phyloP scores from a whole-genome alignment of 345 rosid species.

The Rhizophora mangle region DNA sequence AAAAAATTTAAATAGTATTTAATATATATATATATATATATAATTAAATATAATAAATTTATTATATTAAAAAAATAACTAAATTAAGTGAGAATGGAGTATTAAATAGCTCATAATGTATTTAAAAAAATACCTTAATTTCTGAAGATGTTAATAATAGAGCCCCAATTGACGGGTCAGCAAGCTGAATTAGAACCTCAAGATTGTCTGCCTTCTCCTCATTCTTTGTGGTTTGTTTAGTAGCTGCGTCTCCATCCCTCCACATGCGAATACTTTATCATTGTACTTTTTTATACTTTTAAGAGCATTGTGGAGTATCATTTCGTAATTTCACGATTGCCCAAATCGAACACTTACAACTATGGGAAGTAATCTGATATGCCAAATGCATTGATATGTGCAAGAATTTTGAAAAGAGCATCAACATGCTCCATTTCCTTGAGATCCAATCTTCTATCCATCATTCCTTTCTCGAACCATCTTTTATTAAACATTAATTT shows the following conservation, averaged over 20 bases:
- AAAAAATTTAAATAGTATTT: too few species aligned
- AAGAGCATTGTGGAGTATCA: conserved; percentile 19
- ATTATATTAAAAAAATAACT: too few species aligned
- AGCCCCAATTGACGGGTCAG: too few species aligned
- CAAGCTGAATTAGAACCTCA: conserved; percentile 37
- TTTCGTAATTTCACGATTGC: conserved; percentile 42
- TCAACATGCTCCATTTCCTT: too few species aligned
- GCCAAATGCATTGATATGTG: conserved; percentile 37
- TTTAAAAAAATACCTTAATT: too few species aligned
- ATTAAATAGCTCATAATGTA: too few species aligned
- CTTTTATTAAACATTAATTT: conserved; percentile 38
- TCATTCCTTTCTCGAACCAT: conserved; percentile 18
- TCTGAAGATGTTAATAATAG: too few species aligned
- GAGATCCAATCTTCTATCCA: too few species aligned
- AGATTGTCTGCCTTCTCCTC: conserved; percentile 36
- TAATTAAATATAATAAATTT: too few species aligned
- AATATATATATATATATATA: too few species aligned
- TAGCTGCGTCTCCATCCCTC: conserved; percentile 6
- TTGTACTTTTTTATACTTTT: conserved; percentile 38
- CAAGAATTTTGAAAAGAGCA: conserved; percentile 16
- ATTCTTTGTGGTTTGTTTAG: conserved; percentile 17
- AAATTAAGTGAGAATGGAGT: too few species aligned
- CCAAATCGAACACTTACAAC: conserved; percentile 42
- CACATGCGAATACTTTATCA: conserved; percentile 35
- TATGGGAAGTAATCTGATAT: conserved; percentile 50